A percentile compares a stretch with the other conserved stretches of the same genome.
phyloP scores from a whole-genome alignment of 345 rosid genomes.

The Tarenaya hassleriana region DNA sequence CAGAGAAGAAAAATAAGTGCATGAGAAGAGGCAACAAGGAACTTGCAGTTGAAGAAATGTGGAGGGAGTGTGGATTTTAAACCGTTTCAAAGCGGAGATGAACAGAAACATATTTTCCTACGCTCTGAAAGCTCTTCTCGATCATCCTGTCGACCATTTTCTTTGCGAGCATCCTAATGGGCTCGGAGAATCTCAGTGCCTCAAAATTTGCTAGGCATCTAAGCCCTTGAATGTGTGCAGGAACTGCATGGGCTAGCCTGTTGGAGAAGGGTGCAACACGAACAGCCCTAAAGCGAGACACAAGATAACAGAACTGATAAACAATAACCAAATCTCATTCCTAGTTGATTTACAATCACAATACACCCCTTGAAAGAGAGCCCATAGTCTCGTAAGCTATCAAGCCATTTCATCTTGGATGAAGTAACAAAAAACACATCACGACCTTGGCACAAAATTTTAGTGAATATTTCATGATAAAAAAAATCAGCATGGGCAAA shows the following conservation, averaged over 20 bases:
- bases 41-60: constrained; percentile 3
- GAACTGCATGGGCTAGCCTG: constrained; percentile 84
- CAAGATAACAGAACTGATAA: constrained; percentile 11
- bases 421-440: not conserved
- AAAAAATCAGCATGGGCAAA: not conserved
- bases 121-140: constrained; percentile 48
- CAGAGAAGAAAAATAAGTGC: constrained; percentile 9
- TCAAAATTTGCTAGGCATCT: constrained; percentile 88
- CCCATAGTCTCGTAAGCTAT: not conserved
- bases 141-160: constrained; percentile 89
- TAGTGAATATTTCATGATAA: not conserved
- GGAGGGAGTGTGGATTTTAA: constrained; percentile 15
- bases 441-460: not conserved
- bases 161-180: constrained; percentile 80
- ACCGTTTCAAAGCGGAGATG: constrained; percentile 98
- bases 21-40: constrained; percentile 5
- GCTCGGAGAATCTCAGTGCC: constrained; percentile 75
- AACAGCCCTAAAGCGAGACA: constrained; percentile 66
- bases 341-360: no score
- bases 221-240: constrained; percentile 66
- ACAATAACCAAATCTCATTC: not conserved
- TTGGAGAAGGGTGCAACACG: constrained; percentile 97
- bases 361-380: no score
- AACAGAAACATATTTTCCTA: constrained; percentile 86
- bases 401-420: constrained; percentile 1